These are phyloP conservation scores for Moesziomyces globuligerus DNA, from an alignment of 1,284 basidiomycete genomes.

Conservation along the genomic window DNA sequence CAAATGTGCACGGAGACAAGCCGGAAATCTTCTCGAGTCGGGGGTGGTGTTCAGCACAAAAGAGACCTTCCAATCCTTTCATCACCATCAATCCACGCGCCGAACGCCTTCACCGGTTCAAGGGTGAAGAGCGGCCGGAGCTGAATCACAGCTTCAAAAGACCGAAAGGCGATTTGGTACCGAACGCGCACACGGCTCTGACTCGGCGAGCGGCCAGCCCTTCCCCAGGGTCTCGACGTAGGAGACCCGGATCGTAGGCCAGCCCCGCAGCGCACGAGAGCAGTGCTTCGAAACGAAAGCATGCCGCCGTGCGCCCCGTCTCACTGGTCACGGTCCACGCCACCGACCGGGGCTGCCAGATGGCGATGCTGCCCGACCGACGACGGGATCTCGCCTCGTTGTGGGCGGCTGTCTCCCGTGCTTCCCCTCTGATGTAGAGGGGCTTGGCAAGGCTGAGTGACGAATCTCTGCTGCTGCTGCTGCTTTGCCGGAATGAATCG, in stretches of 20 bases:
- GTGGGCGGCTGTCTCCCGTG: conserved; percentile 38
- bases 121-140: neutral
- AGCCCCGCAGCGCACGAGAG: conserved; percentile 27
- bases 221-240: conserved; percentile 48
- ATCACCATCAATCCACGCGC: conserved; percentile 32
- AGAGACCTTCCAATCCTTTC: conserved; percentile 34
- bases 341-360: conserved; percentile 30
- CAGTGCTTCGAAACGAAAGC: too few relatives aligned
- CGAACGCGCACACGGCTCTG: conserved; percentile 52
- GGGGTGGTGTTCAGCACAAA: conserved; percentile 41
- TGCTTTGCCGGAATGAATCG: neutral
- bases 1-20: conserved; percentile 13
- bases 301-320: conserved; percentile 5
- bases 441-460: conserved; percentile 31
- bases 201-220: conserved; percentile 52
- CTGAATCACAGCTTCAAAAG: conserved; percentile 40
- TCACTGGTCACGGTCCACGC: conserved; percentile 51
- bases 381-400: conserved; percentile 53
- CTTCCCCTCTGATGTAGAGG: conserved; percentile 22
- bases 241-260: conserved; percentile 52
- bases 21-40: conserved; percentile 7
- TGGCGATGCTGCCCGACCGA: conserved; percentile 38
- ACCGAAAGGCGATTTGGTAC: conserved; percentile 34
- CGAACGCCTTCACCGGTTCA: neutral
- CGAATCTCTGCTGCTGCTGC: conserved; percentile 16